Evolutionary conservation across 129 eudicot species (phyloP).

Genomic region (Daucus carota): DNA sequence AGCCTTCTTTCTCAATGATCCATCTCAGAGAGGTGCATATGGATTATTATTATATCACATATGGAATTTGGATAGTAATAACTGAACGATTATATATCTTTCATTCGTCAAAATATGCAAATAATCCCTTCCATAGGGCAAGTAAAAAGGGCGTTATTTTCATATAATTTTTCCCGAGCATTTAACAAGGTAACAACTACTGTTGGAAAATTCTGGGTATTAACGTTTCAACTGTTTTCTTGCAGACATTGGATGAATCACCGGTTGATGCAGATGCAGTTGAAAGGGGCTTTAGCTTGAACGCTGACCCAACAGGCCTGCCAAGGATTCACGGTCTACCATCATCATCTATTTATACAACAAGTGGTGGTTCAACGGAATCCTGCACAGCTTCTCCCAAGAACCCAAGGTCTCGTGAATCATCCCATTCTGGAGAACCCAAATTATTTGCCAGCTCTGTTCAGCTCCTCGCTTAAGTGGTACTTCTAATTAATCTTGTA

Average conservation of each 20-base stretch:
- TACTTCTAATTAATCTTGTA: neutral
- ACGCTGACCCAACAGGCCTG: constrained; percentile 69
- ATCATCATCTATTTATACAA: constrained; percentile 48
- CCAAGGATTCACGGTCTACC: constrained; percentile 85
- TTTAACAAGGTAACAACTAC: neutral
- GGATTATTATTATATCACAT: no score
- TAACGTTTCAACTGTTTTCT: neutral
- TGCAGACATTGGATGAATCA: constrained; percentile 82
- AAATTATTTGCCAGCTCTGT: constrained; percentile 18
- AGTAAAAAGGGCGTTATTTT: no score
- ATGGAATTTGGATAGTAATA: neutral
- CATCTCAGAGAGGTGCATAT: constrained; percentile 80
- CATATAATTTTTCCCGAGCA: neutral
- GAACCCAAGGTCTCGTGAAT: constrained; percentile 59
- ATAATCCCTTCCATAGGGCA: neutral
- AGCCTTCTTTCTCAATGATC: constrained; percentile 51
- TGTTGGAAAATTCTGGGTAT: neutral
- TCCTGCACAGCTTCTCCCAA: constrained; percentile 67
- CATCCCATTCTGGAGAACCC: constrained; percentile 81
- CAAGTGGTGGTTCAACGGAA: constrained; percentile 48
- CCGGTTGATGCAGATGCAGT: constrained; percentile 92
- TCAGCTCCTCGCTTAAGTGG: neutral
- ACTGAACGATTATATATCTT: neutral
- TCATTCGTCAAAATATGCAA: neutral
- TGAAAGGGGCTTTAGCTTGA: constrained; percentile 78